Conservation (phyloP, 495 filamentous ascomycete genomes). For the Chaetomium cochliodes region DNA sequence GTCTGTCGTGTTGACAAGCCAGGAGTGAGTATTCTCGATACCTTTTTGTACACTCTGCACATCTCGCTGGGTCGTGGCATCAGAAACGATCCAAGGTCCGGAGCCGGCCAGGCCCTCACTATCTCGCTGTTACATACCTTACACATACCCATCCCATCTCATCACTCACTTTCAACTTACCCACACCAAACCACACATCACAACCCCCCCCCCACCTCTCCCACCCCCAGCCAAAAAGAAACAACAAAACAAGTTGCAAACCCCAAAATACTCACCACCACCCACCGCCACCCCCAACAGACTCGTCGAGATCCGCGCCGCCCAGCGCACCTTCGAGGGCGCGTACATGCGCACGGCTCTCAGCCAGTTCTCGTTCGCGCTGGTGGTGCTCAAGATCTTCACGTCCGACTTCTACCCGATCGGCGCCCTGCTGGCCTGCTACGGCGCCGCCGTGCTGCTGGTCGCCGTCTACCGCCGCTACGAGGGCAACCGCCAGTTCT, state of each 20-base stretch:
- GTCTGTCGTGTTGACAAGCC: conserved; percentile 73
- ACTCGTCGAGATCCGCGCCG: conserved; percentile 88
- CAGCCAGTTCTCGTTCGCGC: conserved; percentile 88
- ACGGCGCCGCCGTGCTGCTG: conserved; percentile 78
- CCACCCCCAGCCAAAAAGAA: no score
- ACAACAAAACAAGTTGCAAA: background rate
- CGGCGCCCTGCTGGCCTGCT: conserved; percentile 86
- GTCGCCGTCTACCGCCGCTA: conserved; percentile 79
- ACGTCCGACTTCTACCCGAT: conserved; percentile 92
- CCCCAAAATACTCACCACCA: background rate
- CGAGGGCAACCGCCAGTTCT: conserved; percentile 92
- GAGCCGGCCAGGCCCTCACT: background rate
- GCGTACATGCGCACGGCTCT: conserved; percentile 94
- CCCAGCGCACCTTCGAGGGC: conserved; percentile 94
- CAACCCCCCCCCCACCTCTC: no score
- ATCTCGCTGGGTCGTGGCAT: background rate
- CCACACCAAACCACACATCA: background rate
- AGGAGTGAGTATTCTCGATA: conserved; percentile 55
- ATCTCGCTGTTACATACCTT: no score
- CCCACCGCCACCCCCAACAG: conserved; percentile 30
- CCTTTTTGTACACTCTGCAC: background rate
- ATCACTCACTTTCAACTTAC: no score
- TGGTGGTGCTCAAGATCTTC: conserved; percentile 95
- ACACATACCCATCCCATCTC: background rate
- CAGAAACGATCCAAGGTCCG: no score